Conservation (phyloP, 2,329 filamentous ascomycete genomes). For the Drechmeria coniospora region DNA sequence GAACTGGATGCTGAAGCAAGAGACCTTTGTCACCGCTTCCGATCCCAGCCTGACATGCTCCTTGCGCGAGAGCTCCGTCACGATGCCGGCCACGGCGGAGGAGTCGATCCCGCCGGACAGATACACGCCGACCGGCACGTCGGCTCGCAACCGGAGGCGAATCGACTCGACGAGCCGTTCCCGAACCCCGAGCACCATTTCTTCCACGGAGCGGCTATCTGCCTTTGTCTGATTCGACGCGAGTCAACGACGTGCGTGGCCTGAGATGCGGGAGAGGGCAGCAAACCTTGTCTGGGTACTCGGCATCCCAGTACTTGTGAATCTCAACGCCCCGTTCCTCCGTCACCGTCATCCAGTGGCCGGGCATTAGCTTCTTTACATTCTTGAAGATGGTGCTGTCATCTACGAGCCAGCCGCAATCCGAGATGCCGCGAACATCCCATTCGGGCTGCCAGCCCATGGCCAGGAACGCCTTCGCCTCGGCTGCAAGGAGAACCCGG, state of each 20-base stretch:
- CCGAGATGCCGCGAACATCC: conserved; percentile 30
- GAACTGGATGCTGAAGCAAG: conserved; percentile 37
- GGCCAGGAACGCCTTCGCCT: conserved; percentile 37
- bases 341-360: conserved; percentile 24
- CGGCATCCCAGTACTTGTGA: conserved; percentile 35
- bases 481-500: conserved; percentile 31
- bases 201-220: conserved; percentile 29
- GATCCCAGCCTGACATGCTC: conserved; percentile 31
- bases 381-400: conserved; percentile 32
- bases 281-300: conserved; percentile 34
- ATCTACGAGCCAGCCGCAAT: conserved; percentile 27
- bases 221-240: conserved; percentile 11
- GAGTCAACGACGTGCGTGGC: too few species aligned
- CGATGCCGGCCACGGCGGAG: conserved; percentile 39
- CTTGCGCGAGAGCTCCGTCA: conserved; percentile 31
- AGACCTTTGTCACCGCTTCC: conserved; percentile 13
- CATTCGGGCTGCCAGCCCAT: conserved; percentile 36
- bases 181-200: conserved; percentile 34
- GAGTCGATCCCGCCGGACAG: conserved; percentile 43
- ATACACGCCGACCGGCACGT: conserved; percentile 42
- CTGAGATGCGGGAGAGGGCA: not conserved
- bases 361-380: conserved; percentile 28
- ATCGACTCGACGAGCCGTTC: conserved; percentile 34
- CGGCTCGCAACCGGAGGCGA: conserved; percentile 35
- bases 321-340: conserved; percentile 22